Conservation (phyloP, 73 alveolate species). For the Symbiodinium natans region DNA sequence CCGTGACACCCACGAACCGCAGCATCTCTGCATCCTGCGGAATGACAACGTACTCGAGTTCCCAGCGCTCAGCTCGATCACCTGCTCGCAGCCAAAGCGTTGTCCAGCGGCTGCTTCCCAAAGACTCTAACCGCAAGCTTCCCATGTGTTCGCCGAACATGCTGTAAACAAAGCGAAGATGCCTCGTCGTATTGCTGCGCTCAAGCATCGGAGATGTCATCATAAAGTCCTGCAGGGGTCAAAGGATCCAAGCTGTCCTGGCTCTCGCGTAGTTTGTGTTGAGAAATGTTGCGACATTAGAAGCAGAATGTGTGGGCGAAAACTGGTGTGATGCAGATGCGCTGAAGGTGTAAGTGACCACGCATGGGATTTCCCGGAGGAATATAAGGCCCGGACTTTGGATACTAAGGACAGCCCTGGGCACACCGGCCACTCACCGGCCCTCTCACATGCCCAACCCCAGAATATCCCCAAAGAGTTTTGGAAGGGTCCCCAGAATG, state of each 20-base stretch:
- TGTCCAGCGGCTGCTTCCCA: neutral
- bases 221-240: neutral
- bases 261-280: neutral
- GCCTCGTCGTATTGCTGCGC: neutral
- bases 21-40: neutral
- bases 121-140: conserved; percentile 5
- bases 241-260: conserved; percentile 1
- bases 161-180: neutral
- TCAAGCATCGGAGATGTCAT: neutral
- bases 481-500: too few relatives aligned
- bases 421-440: too few relatives aligned
- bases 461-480: too few relatives aligned
- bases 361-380: too few relatives aligned
- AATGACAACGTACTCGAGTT: neutral
- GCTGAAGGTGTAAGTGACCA: too few relatives aligned
- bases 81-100: neutral
- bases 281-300: too few relatives aligned
- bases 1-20: conserved; percentile 1
- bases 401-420: too few relatives aligned
- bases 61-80: neutral
- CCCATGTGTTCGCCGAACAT: neutral
- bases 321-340: too few relatives aligned
- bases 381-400: too few relatives aligned
- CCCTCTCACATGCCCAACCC: too few relatives aligned
- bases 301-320: too few relatives aligned